Percentiles rank a stretch among this genome's conserved stretches.
Conservation (phyloP, 2,329 filamentous ascomycete species). For the Penicillium sp. region DNA sequence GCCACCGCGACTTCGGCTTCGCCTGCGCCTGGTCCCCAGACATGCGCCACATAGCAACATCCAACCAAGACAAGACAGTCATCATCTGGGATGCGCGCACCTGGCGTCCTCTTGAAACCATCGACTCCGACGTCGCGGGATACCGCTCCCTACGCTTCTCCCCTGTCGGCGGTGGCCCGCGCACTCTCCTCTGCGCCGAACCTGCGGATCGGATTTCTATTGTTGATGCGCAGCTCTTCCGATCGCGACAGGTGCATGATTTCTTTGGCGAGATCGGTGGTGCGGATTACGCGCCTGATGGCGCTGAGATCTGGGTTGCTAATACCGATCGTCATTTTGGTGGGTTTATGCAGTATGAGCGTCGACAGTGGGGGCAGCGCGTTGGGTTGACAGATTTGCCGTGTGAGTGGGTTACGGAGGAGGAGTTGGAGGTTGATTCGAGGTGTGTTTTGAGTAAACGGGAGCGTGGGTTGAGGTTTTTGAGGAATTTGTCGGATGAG, state of each 20-base stretch:
- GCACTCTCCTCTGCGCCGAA: constrained; percentile 44
- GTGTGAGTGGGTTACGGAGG: constrained; percentile 40
- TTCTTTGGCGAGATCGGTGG: constrained; percentile 49
- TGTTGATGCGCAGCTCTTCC: constrained; percentile 45
- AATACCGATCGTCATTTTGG: constrained; percentile 45
- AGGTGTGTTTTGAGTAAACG: constrained; percentile 35
- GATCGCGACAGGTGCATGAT: constrained; percentile 44
- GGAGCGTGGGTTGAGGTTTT: constrained; percentile 36
- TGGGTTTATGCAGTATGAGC: constrained; percentile 46
- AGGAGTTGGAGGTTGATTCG: constrained; percentile 34
- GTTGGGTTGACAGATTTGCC: constrained; percentile 36
- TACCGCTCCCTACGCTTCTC: constrained; percentile 46
- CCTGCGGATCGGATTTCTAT: constrained; percentile 46
- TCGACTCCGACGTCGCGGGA: constrained; percentile 46
- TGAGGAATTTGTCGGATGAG: constrained; percentile 33
- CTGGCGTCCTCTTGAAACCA: constrained; percentile 40
- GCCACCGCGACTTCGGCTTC: constrained; percentile 46
- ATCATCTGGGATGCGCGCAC: constrained; percentile 48
- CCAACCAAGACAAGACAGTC: constrained; percentile 47
- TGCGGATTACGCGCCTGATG: constrained; percentile 44
- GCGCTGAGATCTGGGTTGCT: constrained; percentile 43
- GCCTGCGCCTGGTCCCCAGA: constrained; percentile 49
- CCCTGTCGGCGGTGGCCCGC: constrained; percentile 44
- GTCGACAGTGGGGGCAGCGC: constrained; percentile 37
- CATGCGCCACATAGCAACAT: constrained; percentile 48